Evolutionary conservation across 352 stramenopile species (phyloP), one percentile per base, ranked within the genome.

Genomic region (Phytophthora nicotianae): DNA sequence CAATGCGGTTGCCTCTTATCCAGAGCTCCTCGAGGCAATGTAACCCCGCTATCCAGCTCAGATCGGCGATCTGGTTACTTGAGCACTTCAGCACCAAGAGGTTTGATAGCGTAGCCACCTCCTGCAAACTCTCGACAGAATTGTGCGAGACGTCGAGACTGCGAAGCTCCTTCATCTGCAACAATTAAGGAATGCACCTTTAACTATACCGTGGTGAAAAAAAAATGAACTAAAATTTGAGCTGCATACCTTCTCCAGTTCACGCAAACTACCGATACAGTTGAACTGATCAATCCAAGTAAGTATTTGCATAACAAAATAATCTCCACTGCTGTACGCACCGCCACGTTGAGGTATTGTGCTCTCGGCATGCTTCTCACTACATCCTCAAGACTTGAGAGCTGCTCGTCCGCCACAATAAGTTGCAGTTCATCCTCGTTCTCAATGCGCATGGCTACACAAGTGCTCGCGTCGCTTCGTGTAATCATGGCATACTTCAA

Each of bases 91-190:
- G 63, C 11, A 81, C 46, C 2, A 71, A 58, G 23, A 93, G 56
- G 2, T 81, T 57, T 2, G 54, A 49, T 33, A 93, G 48, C 4
- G n/a, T 19, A 5, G 73, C 68, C 19, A 89, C 33, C 21, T 83
- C 79, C 2, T 62, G 52, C 14, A 90, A 52, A 26, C 69, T 86
- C 42, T 60, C 62, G 19, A 93, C 40, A 14, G 43, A 41, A 27
- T 93, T 93, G 58, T 90, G 72, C 16, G 74, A 79, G 11, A 93
- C 49, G 53, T 93, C 87, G 17, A 93, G 70, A 23, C 76, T 73
- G 10, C 72, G 73, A 20, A 93, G 65, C 48, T 73, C 63, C 14
- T 37, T 50, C 62, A 70, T 43, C 72, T 83, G 62, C 81, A 54
- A 0, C 19, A 11, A 19, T 21, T 41, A 11, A 10, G 11, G 42